Base-by-base conservation (phyloP, 345 rosid species). In the Camelina laxa region DNA sequence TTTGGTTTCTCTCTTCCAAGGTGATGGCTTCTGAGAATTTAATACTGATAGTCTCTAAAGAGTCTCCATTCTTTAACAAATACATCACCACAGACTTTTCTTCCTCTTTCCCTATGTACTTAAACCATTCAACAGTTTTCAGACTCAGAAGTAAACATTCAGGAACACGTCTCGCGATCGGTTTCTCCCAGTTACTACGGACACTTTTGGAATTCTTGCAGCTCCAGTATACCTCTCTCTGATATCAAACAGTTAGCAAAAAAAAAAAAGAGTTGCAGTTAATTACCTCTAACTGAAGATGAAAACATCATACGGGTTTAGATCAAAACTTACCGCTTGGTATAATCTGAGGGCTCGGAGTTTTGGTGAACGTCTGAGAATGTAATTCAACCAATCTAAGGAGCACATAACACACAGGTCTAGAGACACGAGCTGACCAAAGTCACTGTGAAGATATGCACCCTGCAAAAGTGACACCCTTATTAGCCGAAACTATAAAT, bases 371-470 rank as follows among this genome's bases (percentile, higher is more conserved):
- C 21, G 48, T 4, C 3, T 9, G 48, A 67, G 48, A 2, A 49
- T 14, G 11, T 49, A 11, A 65, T 49, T 49, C 45, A 49, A 47
- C 70, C 70, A 65, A 27, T 24, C 58, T 31, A 47, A 30, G 31
- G 58, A 65, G 44, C 70, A 65, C 13, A 4, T 16, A 48, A n/a
- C 21, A 65, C 39, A 65, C 4, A 65, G 44, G 6, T 65, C 58
- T 33, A 65, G 44, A 31, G 27, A 65, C 70, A 65, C 55, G n/a
- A 64, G 69, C 69, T 47, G 69, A 22, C 27, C 14, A 14, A 45
- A 64, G 69, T 24, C 22, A 6, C 55, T 38, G 5, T 16, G 7
- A 31, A 30, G 44, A 49, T 35, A 31, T 19, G 58, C 24, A 42
- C 1, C 67, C 67, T 62, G 35, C 67, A 62, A 41, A 41, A 62